A percentile compares a stretch with the other conserved stretches of the same genome.
These are phyloP conservation scores for Saccharomyces hybrid DNA, from an alignment of 1,139 yeast species.

Conservation along the genomic window DNA sequence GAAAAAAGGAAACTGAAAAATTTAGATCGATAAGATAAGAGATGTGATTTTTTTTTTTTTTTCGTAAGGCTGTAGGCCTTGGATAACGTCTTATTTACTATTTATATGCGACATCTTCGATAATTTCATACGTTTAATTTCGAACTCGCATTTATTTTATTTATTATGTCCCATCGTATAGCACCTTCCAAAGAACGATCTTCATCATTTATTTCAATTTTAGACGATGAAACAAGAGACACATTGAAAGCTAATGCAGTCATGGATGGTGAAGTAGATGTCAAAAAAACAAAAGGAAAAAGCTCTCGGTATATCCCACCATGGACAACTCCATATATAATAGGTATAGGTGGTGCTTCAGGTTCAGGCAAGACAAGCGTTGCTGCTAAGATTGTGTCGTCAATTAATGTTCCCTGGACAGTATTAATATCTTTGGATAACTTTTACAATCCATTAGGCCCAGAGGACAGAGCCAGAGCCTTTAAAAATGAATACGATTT, in stretches of 20 bases:
- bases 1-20: not conserved
- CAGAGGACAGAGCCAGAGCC: conserved; percentile 56
- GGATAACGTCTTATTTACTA: not conserved
- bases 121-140: not conserved
- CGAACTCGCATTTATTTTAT: not conserved
- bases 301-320: conserved; percentile 60
- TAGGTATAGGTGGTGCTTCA: conserved; percentile 90
- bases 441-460: conserved; percentile 67
- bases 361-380: conserved; percentile 96
- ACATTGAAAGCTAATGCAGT: not conserved
- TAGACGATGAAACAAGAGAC: not conserved
- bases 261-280: not conserved
- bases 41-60: not conserved
- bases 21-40: not conserved
- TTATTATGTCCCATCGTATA: not conserved
- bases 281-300: not conserved
- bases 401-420: conserved; percentile 90
- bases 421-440: conserved; percentile 86
- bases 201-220: not conserved
- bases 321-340: conserved; percentile 91
- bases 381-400: conserved; percentile 72
- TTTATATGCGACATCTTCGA: not conserved
- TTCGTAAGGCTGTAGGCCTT: not conserved
- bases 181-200: not conserved
- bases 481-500: conserved; percentile 67